phyloP scores from a whole-genome alignment of 345 rosid species.

The Eucalyptus erythrocorys region DNA sequence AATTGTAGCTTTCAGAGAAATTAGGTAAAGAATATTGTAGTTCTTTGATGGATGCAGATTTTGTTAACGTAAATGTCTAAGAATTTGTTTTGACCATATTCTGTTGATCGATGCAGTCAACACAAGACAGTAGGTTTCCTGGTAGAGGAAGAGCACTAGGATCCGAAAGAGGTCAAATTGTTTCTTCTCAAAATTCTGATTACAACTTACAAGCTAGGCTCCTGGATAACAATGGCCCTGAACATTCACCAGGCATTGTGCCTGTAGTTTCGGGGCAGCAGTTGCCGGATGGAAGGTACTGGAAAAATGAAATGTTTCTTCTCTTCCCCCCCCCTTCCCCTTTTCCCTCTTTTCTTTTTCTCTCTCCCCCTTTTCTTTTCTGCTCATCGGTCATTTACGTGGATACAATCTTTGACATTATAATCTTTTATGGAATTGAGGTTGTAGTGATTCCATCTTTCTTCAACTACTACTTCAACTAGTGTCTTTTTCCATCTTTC shows the following conservation, averaged over 20 bases:
- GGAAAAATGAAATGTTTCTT: not conserved
- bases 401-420: not conserved
- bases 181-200: conserved; percentile 37
- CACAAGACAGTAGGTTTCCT: conserved; percentile 66
- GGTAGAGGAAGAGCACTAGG: conserved; percentile 74
- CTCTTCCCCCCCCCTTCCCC: not conserved
- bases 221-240: conserved; percentile 42
- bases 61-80: not conserved
- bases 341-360: not conserved
- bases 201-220: conserved; percentile 74
- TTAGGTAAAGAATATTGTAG: not conserved
- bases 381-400: not conserved
- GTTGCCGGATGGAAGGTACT: conserved; percentile 41
- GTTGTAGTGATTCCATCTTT: not conserved
- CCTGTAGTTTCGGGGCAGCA: conserved; percentile 12
- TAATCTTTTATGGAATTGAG: not conserved
- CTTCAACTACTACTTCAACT: not conserved
- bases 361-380: not conserved
- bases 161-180: conserved; percentile 26
- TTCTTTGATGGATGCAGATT: not conserved
- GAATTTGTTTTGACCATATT: not conserved
- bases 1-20: not conserved
- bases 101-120: conserved; percentile 20
- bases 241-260: conserved; percentile 13
- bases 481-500: not conserved